phyloP scores from a whole-genome alignment of 2,329 filamentous ascomycete genomes.

The Nannizzia gypsea region DNA sequence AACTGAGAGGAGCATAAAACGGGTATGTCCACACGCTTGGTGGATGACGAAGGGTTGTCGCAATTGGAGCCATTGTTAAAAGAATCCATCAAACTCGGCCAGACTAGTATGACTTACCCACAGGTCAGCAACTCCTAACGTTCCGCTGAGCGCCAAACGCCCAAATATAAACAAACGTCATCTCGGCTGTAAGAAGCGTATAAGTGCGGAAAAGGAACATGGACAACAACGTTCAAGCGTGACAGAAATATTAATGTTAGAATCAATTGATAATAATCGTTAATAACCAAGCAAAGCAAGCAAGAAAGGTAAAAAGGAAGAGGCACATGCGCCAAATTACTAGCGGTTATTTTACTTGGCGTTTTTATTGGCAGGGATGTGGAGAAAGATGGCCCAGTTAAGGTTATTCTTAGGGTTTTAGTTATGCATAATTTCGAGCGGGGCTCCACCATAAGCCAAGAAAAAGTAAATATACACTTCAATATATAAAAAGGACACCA shows the following conservation, averaged over 20 bases:
- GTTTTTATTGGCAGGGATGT: background rate
- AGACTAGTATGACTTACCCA: no score
- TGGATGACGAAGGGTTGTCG: background rate
- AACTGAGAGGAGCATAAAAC: background rate
- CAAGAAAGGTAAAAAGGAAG: background rate
- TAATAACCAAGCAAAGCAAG: background rate
- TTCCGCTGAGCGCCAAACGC: no score
- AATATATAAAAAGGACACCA: background rate
- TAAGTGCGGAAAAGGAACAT: no score
- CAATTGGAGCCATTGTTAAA: no score
- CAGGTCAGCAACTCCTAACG: no score
- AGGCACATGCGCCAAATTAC: conserved; percentile 3
- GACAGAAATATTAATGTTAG: no score
- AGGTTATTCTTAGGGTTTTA: conserved; percentile 5
- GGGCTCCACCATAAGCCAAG: background rate
- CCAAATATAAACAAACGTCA: no score
- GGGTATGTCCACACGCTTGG: background rate
- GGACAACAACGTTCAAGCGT: no score
- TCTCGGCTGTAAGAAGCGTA: no score
- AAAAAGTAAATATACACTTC: conserved; percentile 1
- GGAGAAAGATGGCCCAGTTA: background rate
- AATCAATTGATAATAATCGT: no score
- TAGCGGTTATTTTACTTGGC: conserved; percentile 1
- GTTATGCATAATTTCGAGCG: conserved; percentile 3
- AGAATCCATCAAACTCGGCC: no score